Conservation (phyloP, 129 eudicot species). For the Escallonia rubra region DNA sequence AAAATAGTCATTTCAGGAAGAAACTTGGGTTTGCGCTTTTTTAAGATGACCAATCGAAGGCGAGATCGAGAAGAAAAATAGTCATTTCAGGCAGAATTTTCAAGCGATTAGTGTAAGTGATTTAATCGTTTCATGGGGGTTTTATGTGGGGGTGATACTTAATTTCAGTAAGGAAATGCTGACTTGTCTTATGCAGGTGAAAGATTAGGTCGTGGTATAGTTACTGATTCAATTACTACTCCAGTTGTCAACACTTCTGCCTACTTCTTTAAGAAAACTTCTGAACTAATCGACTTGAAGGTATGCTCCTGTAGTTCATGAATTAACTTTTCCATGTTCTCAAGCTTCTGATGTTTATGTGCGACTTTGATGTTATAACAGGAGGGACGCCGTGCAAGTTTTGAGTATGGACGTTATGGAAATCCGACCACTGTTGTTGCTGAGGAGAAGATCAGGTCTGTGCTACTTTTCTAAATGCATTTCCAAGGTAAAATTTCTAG, state of each 20-base stretch:
- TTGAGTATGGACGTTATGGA: constrained; percentile 88
- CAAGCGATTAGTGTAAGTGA: too few relatives aligned
- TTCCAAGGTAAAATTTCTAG: background rate
- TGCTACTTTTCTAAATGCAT: background rate
- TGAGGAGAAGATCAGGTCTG: constrained; percentile 80
- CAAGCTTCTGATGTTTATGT: background rate
- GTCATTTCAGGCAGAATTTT: too few relatives aligned
- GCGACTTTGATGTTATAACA: too few relatives aligned
- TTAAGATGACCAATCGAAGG: too few relatives aligned
- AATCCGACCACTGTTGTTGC: constrained; percentile 67
- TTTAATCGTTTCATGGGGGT: too few relatives aligned
- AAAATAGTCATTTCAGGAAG: too few relatives aligned
- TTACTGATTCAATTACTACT: constrained; percentile 83
- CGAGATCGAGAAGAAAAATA: too few relatives aligned
- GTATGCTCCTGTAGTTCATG: background rate
- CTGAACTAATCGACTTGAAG: constrained; percentile 83
- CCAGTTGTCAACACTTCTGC: constrained; percentile 87
- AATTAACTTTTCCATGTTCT: background rate
- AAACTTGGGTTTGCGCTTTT: too few relatives aligned
- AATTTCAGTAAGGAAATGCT: too few relatives aligned
- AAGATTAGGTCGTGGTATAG: constrained; percentile 74
- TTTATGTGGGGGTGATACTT: too few relatives aligned
- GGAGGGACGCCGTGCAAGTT: constrained; percentile 67
- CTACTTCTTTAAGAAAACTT: constrained; percentile 75
- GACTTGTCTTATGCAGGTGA: constrained; percentile 43